Conservation (phyloP, 1,284 basidiomycete genomes). For the Exobasidium rhododendri region DNA sequence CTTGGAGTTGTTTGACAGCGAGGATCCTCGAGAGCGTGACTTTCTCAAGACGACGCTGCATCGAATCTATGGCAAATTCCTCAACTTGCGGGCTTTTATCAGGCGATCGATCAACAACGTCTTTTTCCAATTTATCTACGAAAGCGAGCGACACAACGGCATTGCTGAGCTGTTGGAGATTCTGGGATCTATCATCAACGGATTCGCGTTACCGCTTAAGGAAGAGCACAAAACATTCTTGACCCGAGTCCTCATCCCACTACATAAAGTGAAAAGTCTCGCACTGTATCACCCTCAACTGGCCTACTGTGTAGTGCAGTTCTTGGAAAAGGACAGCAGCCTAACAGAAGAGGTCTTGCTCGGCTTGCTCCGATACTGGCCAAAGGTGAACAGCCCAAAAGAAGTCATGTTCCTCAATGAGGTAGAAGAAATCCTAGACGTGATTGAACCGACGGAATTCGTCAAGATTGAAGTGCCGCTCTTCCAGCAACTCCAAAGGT, state of each 20-base stretch:
- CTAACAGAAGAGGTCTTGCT: conserved; percentile 94
- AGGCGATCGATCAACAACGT: conserved; percentile 99
- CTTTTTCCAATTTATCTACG: conserved; percentile 98
- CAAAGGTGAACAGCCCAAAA: conserved; percentile 99
- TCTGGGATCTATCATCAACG: conserved; percentile 98
- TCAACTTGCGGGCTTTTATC: conserved; percentile 97
- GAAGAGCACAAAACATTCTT: conserved; percentile 99
- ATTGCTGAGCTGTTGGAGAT: conserved; percentile 98
- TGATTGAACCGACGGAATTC: conserved; percentile 94
- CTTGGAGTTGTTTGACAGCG: conserved; percentile 96
- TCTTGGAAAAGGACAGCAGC: conserved; percentile 90
- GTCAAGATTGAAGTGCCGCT: conserved; percentile 90
- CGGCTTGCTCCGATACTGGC: conserved; percentile 94
- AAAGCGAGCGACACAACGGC: conserved; percentile 97
- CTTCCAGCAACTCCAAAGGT: conserved; percentile 91
- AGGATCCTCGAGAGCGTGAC: conserved; percentile 97
- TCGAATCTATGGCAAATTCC: conserved; percentile 98
- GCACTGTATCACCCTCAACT: conserved; percentile 97
- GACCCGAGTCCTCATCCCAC: conserved; percentile 87
- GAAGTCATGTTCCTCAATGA: conserved; percentile 99
- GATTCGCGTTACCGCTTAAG: conserved; percentile 95
- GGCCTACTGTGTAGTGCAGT: conserved; percentile 98
- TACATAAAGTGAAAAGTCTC: conserved; percentile 96
- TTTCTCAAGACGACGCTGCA: conserved; percentile 99
- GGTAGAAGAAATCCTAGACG: conserved; percentile 97